Evolutionary conservation across 2,329 filamentous ascomycete genomes (phyloP).

Genomic region (Fusarium sp.): DNA sequence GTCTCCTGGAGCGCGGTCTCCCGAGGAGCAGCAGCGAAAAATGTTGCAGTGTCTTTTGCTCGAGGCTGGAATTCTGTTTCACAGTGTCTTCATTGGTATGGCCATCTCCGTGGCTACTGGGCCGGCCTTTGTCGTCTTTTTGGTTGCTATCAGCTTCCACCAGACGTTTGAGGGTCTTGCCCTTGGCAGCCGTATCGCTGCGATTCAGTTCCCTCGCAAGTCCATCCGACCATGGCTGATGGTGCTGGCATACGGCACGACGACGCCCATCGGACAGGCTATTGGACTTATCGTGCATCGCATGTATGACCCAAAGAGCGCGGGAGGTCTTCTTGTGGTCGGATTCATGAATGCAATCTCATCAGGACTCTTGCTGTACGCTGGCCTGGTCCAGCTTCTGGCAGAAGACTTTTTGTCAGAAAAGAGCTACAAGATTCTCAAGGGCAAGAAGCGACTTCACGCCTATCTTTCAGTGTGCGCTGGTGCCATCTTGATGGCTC

Average conservation of each 20-base stretch:
- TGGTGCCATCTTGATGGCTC: conserved; percentile 73
- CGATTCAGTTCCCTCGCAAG: conserved; percentile 76
- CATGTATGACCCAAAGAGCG: conserved; percentile 79
- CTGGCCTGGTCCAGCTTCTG: conserved; percentile 81
- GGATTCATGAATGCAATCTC: conserved; percentile 89
- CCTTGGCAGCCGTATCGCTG: conserved; percentile 82
- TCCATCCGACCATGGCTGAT: conserved; percentile 83
- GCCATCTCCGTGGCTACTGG: conserved; percentile 82
- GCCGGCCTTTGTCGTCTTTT: conserved; percentile 78
- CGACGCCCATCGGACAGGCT: conserved; percentile 83
- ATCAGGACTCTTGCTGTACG: conserved; percentile 80
- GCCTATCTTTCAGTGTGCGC: conserved; percentile 70
- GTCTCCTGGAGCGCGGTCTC: conserved; percentile 48
- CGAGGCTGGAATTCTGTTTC: conserved; percentile 84
- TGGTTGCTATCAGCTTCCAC: conserved; percentile 82
- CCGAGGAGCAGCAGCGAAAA: conserved; percentile 69
- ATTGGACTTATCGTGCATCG: conserved; percentile 80
- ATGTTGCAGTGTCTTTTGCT: conserved; percentile 80
- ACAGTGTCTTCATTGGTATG: conserved; percentile 88
- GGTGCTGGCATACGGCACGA: conserved; percentile 77
- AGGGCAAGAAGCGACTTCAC: conserved; percentile 65
- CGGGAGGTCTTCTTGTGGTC: conserved; percentile 79
- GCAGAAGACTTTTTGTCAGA: conserved; percentile 84
- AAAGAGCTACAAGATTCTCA: conserved; percentile 73
- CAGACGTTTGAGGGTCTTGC: conserved; percentile 90